Base-by-base conservation (phyloP, 1,284 basidiomycete species). In the Microbotryomycetes sp. region DNA sequence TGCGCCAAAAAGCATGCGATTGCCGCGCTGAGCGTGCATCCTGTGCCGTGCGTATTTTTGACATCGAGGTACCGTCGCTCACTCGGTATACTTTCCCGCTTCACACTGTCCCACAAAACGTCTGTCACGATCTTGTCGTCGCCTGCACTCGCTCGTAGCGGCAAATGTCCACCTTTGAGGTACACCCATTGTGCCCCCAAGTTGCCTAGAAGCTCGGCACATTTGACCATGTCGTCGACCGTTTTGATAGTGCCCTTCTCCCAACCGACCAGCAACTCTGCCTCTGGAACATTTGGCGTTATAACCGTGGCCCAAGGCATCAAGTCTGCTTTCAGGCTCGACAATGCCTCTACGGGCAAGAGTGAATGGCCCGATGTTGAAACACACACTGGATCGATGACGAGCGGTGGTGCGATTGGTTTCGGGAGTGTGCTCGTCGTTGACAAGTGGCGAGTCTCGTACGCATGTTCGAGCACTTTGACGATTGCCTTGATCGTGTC, bases 301-400 rank as follows among this genome's bases (percentile, higher is more conserved):
- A 97, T 79, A 35, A 96, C 73, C 0, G 81, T 79, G 0, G 88
- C 80, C 11, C 88, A 76, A 0, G 89, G 89, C 51, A 96, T 81
- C 1, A 97, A 77, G 13, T 85, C 80, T 0, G 75, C 60, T 11
- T 84, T 78, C 57, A 96, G 73, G 1, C 81, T 78, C 4, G 80
- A 74, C 48, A 93, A 73, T 0, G 91, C 89, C 11, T 83, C 81
- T 5, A 81, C 75, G 3, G 85, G 79, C 3, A 97, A 79, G 0
- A 97, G 80, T 7, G 81, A 82, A 69, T 93, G 89, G 2, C 92
- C 91, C 0, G 90, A 92, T 0, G 92, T 96, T 2, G 90, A 91
- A 1, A 97, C 88, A 75, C 88, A 93, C 24, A 97, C 92, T 0
- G 93, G 92, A 73, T 94, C 91, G 64, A 89, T 83, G 27, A 93